Evolutionary conservation across 2,329 filamentous ascomycete species (phyloP).

Genomic region (Lachnellula cervina): DNA sequence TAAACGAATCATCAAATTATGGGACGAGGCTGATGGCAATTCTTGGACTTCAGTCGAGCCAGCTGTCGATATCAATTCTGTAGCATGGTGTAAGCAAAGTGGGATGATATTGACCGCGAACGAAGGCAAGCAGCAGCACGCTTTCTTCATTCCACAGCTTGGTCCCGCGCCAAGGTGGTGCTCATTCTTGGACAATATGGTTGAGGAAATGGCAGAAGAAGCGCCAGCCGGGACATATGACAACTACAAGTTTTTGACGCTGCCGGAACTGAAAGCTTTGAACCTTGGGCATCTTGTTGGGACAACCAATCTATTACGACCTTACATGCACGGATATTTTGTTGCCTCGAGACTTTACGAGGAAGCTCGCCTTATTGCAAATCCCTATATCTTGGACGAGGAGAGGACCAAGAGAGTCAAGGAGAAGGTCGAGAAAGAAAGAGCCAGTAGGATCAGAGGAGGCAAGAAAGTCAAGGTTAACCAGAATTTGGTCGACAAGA

Average conservation of each 20-base stretch:
- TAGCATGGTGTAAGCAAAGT: slow-evolving; percentile 85
- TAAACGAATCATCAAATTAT: slow-evolving; percentile 95
- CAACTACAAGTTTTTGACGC: slow-evolving; percentile 97
- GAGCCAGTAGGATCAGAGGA: slow-evolving; percentile 88
- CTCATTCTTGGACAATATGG: slow-evolving; percentile 91
- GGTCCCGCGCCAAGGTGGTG: slow-evolving; percentile 95
- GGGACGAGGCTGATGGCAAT: slow-evolving; percentile 75
- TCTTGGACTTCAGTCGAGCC: slow-evolving; percentile 97
- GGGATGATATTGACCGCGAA: slow-evolving; percentile 97
- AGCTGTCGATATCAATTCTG: slow-evolving; percentile 87
- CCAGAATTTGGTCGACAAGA: slow-evolving; percentile 70
- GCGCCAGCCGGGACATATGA: slow-evolving; percentile 81
- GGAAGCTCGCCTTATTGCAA: slow-evolving; percentile 85
- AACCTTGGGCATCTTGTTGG: slow-evolving; percentile 86
- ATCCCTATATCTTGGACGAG: slow-evolving; percentile 91
- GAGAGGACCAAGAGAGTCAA: slow-evolving; percentile 86
- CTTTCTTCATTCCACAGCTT: slow-evolving; percentile 90
- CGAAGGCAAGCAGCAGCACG: slow-evolving; percentile 90
- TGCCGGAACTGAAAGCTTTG: slow-evolving; percentile 77
- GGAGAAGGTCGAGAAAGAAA: slow-evolving; percentile 94
- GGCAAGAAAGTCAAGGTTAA: slow-evolving; percentile 99
- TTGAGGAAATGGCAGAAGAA: slow-evolving; percentile 96
- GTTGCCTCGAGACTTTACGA: slow-evolving; percentile 94
- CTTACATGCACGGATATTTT: slow-evolving; percentile 99
- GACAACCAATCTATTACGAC: slow-evolving; percentile 80